Conservation (phyloP, 495 filamentous ascomycete genomes). For the Penicillium coprophilum region DNA sequence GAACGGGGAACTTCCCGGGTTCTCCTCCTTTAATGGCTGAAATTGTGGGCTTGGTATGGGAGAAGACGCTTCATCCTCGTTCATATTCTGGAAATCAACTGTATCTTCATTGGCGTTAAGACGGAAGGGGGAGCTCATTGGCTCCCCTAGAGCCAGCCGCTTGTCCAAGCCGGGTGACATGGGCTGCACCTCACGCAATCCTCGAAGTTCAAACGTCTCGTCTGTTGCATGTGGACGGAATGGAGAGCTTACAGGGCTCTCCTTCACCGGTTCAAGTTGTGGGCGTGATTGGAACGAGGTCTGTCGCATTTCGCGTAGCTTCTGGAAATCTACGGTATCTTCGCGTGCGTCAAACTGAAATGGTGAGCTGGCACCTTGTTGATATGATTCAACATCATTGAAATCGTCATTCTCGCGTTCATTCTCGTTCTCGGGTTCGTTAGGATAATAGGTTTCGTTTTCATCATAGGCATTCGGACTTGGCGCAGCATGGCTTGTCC, state of each 20-base stretch:
- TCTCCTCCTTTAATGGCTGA: constrained; percentile 4
- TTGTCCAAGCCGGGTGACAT: constrained; percentile 20
- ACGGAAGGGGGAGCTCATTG: constrained; percentile 43
- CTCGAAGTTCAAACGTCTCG: constrained; percentile 33
- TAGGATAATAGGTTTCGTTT: constrained; percentile 16
- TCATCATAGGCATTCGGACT: constrained; percentile 13
- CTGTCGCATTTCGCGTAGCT: constrained; percentile 21
- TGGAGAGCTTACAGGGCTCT: constrained; percentile 37
- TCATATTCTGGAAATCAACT: constrained; percentile 32
- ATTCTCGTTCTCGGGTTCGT: constrained; percentile 17
- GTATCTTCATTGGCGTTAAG: constrained; percentile 35
- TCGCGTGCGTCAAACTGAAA: constrained; percentile 40
- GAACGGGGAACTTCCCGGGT: constrained; percentile 38
- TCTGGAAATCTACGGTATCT: constrained; percentile 41
- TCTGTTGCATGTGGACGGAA: constrained; percentile 37
- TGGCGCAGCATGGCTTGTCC: constrained; percentile 16
- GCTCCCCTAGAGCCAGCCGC: constrained; percentile 17
- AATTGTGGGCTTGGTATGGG: background rate
- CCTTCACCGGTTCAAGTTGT: constrained; percentile 3
- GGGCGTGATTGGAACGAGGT: constrained; percentile 6
- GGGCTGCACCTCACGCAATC: constrained; percentile 23
- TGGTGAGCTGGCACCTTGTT: constrained; percentile 37
- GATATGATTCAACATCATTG: constrained; percentile 24
- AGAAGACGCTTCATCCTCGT: constrained; percentile 19
- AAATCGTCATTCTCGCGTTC: constrained; percentile 22